Conservation (phyloP, 2,329 filamentous ascomycete species). For the Grosmannia clavigera region DNA sequence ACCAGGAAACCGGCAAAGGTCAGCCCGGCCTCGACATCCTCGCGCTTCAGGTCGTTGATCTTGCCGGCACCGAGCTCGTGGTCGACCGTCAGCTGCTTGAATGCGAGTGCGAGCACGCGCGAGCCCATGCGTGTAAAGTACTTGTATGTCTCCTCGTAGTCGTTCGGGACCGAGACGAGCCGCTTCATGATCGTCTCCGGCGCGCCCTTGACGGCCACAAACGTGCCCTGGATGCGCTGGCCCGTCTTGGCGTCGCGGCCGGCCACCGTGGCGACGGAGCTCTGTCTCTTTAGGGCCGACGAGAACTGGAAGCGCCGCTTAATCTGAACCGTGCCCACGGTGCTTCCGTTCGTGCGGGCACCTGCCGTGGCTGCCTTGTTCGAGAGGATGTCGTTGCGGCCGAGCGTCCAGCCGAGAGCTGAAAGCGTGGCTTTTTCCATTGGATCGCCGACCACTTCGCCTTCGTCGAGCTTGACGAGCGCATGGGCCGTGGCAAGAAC, state of each 20-base stretch:
- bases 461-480: slow-evolving; percentile 90
- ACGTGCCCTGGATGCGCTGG: slow-evolving; percentile 70
- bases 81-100: slow-evolving; percentile 78
- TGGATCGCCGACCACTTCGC: slow-evolving; percentile 91
- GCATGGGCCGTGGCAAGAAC: slow-evolving; percentile 93
- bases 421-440: slow-evolving; percentile 96
- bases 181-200: slow-evolving; percentile 95
- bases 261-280: slow-evolving; percentile 76
- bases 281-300: slow-evolving; percentile 89
- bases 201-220: slow-evolving; percentile 91
- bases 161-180: slow-evolving; percentile 65
- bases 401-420: slow-evolving; percentile 87
- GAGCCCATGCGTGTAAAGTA: slow-evolving; percentile 94
- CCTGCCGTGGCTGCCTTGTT: slow-evolving; percentile 42
- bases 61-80: slow-evolving; percentile 69
- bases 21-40: slow-evolving; percentile 75
- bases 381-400: slow-evolving; percentile 71
- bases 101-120: slow-evolving; percentile 83
- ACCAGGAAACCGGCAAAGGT: slow-evolving; percentile 93
- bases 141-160: slow-evolving; percentile 98
- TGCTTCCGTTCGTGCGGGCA: slow-evolving; percentile 32
- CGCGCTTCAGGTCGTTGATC: slow-evolving; percentile 89
- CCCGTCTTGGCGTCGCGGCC: slow-evolving; percentile 59
- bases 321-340: slow-evolving; percentile 73
- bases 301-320: slow-evolving; percentile 98